A percentile compares a stretch with the other conserved stretches of the same genome.
Conservation (phyloP, 2,329 filamentous ascomycete species). For the Alternaria novae-zelandiae region DNA sequence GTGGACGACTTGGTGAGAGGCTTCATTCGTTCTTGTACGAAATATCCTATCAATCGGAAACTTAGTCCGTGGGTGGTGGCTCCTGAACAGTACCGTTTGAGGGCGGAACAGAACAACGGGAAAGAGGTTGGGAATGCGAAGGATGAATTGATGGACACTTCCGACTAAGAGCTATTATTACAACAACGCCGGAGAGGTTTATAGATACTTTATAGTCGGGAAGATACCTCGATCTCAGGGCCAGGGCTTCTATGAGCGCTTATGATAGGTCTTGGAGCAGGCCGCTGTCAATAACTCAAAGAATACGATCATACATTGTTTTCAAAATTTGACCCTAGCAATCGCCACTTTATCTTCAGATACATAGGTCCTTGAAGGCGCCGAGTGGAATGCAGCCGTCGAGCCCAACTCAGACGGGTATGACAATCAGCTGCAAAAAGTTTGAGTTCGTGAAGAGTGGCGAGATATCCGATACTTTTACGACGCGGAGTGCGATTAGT, state of each 20-base stretch:
- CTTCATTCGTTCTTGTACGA: neutral
- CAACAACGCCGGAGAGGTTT: neutral
- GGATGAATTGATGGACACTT: neutral
- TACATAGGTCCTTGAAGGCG: neutral
- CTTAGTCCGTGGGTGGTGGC: neutral
- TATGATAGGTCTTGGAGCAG: neutral
- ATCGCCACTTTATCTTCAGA: neutral
- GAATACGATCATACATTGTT: neutral
- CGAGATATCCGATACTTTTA: slow-evolving; percentile 5
- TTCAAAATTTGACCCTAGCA: neutral
- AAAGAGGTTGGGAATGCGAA: neutral
- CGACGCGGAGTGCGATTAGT: slow-evolving; percentile 5
- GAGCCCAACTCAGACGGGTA: slow-evolving; percentile 4
- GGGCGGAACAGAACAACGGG: neutral
- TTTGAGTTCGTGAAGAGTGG: slow-evolving; percentile 5
- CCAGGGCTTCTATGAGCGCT: neutral
- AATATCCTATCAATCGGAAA: neutral
- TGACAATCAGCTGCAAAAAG: slow-evolving; percentile 12
- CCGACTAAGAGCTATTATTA: neutral
- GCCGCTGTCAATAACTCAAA: neutral
- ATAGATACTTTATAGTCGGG: neutral
- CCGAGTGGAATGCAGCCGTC: slow-evolving; percentile 9
- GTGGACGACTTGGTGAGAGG: neutral
- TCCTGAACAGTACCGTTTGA: neutral
- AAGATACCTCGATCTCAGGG: neutral